These are phyloP conservation scores for Microstegium vimineum DNA, from an alignment of 176 grass and related monocot genomes.

Conservation along the genomic window DNA sequence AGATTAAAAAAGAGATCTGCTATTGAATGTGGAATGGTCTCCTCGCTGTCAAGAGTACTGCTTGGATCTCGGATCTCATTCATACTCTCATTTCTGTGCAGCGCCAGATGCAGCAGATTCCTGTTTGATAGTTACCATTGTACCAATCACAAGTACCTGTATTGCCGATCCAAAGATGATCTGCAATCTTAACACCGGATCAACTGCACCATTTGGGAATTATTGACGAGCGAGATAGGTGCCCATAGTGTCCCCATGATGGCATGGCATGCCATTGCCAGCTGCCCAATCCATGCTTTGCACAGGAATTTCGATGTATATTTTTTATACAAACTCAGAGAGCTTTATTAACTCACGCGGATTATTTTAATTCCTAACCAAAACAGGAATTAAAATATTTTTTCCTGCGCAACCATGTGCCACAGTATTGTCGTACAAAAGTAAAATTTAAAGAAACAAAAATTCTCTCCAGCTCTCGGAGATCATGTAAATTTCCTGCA, in stretches of 20 bases:
- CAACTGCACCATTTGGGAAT: background rate
- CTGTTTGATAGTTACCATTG: background rate
- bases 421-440: no score
- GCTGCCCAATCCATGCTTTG: background rate
- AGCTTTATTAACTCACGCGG: no score
- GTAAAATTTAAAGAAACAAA: no score
- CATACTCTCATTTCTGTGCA: background rate
- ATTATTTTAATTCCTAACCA: background rate
- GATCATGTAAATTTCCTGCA: no score
- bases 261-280: background rate
- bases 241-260: background rate
- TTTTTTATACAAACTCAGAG: background rate
- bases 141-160: background rate
- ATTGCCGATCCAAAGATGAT: background rate
- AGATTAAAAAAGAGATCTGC: background rate
- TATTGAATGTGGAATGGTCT: conserved; percentile 20
- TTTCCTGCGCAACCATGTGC: no score
- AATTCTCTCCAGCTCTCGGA: no score
- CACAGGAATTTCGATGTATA: background rate
- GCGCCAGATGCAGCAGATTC: background rate
- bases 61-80: conserved; percentile 22
- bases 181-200: background rate
- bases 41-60: conserved; percentile 28
- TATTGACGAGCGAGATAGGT: background rate
- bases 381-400: no score